Evolutionary conservation across 352 stramenopile genomes (phyloP), one percentile per base, ranked within the genome.

Genomic region (Pythium dissotocum): DNA sequence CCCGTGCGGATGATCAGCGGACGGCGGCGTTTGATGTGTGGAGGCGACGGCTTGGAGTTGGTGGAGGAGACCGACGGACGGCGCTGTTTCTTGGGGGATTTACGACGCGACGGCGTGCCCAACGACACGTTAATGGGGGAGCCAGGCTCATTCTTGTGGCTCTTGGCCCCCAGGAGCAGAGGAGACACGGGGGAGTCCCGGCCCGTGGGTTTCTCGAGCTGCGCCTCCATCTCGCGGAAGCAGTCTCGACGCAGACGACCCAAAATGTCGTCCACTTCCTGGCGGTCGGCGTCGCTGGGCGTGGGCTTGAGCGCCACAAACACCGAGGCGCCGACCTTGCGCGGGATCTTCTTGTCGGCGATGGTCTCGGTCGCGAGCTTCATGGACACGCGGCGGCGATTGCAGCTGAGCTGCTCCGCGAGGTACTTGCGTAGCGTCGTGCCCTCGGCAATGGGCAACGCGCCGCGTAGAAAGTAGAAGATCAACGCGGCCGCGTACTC

Each of bases 1-100:
- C 83, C 83, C 69, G 83, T 91, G 59, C 83, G 83, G 58, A 91
- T 89, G 71, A 91, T 91, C 33, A 76, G 85, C 32, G 83, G 81
- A 28, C 78, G 82, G 10, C 77, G 68, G 18, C 76, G 77, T 56
- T 78, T 80, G 30, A 65, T 68, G 4, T 70, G 58, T 4, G 59
- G 52, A 4, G 66, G 63, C 63, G 69, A 71, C 2, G 56, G 42
- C 61, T 69, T 69, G 0, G 56, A 14, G 36, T 49, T 49, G 40
- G 40, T 65, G 5, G 63, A 72, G 6, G 60, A 44, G 35, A 67
- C 55, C 16, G 67, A 60, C 54, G 51, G 46, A 60, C 35, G 57
- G 44, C 51, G 49, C 28, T 49, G 40, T 8, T 65, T 66, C 51
- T 61, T 63, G 10, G 63, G 54, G 2, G 64, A 71, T 55, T 68